These are phyloP conservation scores for Lentinula guzmanii DNA, from an alignment of 768 basidiomycete genomes.

Conservation along the genomic window DNA sequence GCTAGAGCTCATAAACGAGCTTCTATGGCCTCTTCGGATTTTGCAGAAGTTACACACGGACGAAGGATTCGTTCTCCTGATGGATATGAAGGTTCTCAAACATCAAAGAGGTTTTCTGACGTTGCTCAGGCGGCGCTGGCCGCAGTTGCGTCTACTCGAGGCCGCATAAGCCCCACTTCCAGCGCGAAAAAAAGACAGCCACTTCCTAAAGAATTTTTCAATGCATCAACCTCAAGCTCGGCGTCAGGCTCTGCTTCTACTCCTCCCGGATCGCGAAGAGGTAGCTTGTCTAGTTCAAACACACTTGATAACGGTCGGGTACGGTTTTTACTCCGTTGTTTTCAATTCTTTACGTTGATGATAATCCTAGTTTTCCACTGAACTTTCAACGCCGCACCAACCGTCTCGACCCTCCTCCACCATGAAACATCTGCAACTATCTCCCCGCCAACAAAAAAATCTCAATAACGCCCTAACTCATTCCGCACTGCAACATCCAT, in stretches of 20 bases:
- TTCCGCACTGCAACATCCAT: neutral
- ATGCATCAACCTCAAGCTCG: slow-evolving; percentile 7
- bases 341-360: neutral
- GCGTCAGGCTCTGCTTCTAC: neutral
- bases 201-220: slow-evolving; percentile 44
- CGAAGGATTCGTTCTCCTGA: slow-evolving; percentile 3
- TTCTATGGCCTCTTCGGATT: slow-evolving; percentile 24
- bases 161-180: slow-evolving; percentile 34
- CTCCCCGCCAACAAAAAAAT: slow-evolving; percentile 6
- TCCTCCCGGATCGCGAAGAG: neutral
- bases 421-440: neutral
- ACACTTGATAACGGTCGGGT: slow-evolving; percentile 18
- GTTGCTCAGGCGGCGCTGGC: slow-evolving; percentile 55
- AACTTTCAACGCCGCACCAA: slow-evolving; percentile 34
- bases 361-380: slow-evolving; percentile 20
- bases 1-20: slow-evolving; percentile 30
- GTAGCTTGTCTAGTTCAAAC: slow-evolving; percentile 1
- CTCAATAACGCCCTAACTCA: neutral
- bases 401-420: slow-evolving; percentile 2
- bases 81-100: slow-evolving; percentile 15
- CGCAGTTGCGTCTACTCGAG: slow-evolving; percentile 51
- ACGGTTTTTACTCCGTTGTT: slow-evolving; percentile 16
- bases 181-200: slow-evolving; percentile 29
- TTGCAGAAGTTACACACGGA: slow-evolving; percentile 13
- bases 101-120: slow-evolving; percentile 17